Evolutionary conservation across 192 early-diverging fungal genomes (phyloP).

Genomic region (Coemansia sp.): DNA sequence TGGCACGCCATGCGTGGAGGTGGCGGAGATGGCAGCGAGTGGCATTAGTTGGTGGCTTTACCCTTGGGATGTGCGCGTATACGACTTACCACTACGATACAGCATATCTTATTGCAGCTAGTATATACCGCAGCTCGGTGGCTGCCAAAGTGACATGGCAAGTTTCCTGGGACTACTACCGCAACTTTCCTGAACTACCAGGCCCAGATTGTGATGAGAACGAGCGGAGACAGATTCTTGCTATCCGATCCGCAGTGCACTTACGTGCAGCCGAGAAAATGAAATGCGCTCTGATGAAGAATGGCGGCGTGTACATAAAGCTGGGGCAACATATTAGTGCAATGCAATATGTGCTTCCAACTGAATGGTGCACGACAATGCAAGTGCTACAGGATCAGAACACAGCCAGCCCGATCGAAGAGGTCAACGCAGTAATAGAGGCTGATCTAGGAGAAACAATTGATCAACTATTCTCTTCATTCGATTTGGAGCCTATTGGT

Average conservation of each 20-base stretch:
- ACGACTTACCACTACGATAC: slow-evolving; percentile 44
- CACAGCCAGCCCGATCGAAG: slow-evolving; percentile 69
- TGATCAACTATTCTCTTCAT: slow-evolving; percentile 67
- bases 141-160: slow-evolving; percentile 35
- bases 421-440: slow-evolving; percentile 67
- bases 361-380: slow-evolving; percentile 88
- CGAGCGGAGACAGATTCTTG: slow-evolving; percentile 25
- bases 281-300: slow-evolving; percentile 58
- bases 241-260: slow-evolving; percentile 56
- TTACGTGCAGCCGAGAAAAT: slow-evolving; percentile 66
- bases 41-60: slow-evolving; percentile 1
- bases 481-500: slow-evolving; percentile 85
- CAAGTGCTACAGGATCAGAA: slow-evolving; percentile 78
- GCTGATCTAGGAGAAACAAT: slow-evolving; percentile 67
- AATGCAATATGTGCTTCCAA: slow-evolving; percentile 82
- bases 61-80: slow-evolving; percentile 17
- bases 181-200: slow-evolving; percentile 48
- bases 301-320: slow-evolving; percentile 87
- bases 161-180: slow-evolving; percentile 52
- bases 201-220: slow-evolving; percentile 16
- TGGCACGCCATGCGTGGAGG: background rate
- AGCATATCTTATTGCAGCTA: slow-evolving; percentile 37
- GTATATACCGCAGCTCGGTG: slow-evolving; percentile 32
- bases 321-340: slow-evolving; percentile 84
- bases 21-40: slow-evolving; percentile 15